Evolutionary conservation across 768 basidiomycete genomes (phyloP), one percentile per base, ranked within the genome.

Genomic region (Leccinum obscurum): DNA sequence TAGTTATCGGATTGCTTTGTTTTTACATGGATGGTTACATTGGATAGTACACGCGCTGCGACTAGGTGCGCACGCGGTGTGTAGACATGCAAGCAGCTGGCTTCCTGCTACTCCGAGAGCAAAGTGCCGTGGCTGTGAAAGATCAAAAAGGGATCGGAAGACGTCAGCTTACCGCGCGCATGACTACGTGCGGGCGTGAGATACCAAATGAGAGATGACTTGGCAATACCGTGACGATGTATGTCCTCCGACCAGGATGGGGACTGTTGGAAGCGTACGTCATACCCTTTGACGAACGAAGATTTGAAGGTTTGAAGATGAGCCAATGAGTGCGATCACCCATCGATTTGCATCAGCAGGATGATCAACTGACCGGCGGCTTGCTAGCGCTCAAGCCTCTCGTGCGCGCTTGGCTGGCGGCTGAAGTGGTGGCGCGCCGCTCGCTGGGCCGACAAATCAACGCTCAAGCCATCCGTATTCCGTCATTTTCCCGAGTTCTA

Each of bases 191-290:
- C 28, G 11, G 52, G 22, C 48, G 50, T 52, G 50, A 32, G 22
- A 44, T 6, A 32, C 2, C 35, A 35, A 24, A 26, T 37, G 10
- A 39, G 54, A 1, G 24, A 8, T 22, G 32, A 30, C 30, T 32
- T 30, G 32, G 35, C 50, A 30, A 32, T 32, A 30, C 30, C 28
- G 30, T 34, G 22, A 28, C 24, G 22, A 37, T 34, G 22, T 48
- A 6, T 6, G 30, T 53, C 53, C n/a, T 30, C 56, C 64, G 64
- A 57, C 52, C 13, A 50, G 34, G 15, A 17, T 57, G 52, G 44
- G 56, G 30, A 2, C 3, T 44, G n/a, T 44, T 44, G 41, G 4
- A 34, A 46, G 35, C 11, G 26, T 32, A 20, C 14, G 24, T 26
- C 20, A 41, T 22, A 39, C 54, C n/a, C 15, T 22, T 30, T 59